Conservation (phyloP, 2,329 filamentous ascomycete genomes). For the Aspergillus brasiliensis region DNA sequence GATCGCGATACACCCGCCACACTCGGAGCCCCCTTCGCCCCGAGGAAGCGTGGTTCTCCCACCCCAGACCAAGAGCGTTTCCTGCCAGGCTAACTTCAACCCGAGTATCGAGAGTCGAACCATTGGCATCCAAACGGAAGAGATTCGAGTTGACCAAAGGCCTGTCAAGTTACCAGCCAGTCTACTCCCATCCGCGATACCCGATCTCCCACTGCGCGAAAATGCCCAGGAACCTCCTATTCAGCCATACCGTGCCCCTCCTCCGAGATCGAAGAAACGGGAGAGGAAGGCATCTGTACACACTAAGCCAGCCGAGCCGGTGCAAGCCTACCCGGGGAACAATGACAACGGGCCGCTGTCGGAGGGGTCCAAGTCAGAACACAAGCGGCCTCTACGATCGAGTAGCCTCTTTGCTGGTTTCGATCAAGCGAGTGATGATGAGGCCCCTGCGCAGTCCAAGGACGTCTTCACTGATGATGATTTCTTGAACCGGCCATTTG, state of each 20-base stretch:
- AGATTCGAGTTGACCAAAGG: conserved; percentile 80
- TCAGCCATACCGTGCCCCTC: conserved; percentile 37
- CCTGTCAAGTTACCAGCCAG: conserved; percentile 74
- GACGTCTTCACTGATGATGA: conserved; percentile 49
- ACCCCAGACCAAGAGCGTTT: conserved; percentile 76
- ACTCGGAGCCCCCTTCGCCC: conserved; percentile 78
- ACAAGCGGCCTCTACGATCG: conserved; percentile 71
- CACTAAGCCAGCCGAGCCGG: conserved; percentile 43
- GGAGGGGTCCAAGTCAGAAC: conserved; percentile 57
- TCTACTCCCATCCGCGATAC: conserved; percentile 75
- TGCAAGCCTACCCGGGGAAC: conserved; percentile 74
- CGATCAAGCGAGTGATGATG: conserved; percentile 65
- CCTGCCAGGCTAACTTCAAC: conserved; percentile 72
- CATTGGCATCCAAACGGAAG: conserved; percentile 79
- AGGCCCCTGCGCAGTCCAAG: conserved; percentile 25
- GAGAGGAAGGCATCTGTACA: conserved; percentile 24
- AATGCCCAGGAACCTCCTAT: conserved; percentile 30
- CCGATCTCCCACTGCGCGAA: conserved; percentile 48
- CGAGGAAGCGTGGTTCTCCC: conserved; percentile 74
- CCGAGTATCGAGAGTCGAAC: conserved; percentile 52
- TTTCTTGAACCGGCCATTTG: conserved; percentile 48
- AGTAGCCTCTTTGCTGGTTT: conserved; percentile 89
- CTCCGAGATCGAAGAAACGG: conserved; percentile 36
- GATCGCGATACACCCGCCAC: conserved; percentile 89
- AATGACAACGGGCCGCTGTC: conserved; percentile 78